Conservation (phyloP, 179 eudicot species). For the Sideroxylon spinosum region DNA sequence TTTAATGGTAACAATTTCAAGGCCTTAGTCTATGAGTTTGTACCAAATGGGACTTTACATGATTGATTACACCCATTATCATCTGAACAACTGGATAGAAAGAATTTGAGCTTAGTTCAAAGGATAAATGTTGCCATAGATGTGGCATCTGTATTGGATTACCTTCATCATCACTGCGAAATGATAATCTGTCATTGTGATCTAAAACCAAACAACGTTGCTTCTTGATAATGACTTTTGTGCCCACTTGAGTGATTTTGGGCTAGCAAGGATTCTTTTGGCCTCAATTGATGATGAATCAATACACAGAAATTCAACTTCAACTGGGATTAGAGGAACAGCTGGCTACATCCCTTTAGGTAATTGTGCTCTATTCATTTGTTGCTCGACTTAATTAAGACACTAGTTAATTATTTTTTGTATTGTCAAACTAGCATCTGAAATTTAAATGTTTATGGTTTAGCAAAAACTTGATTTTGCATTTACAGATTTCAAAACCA, state of each 20-base stretch:
- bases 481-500: too few species aligned
- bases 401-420: background rate
- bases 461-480: too few species aligned
- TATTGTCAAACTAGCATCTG: background rate
- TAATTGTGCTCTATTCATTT: slow-evolving; percentile 1
- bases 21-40: too few species aligned
- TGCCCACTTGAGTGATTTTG: too few species aligned
- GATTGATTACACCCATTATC: too few species aligned
- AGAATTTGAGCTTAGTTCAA: slow-evolving; percentile 12
- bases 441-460: too few species aligned
- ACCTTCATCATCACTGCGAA: slow-evolving; percentile 13
- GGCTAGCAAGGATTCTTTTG: background rate
- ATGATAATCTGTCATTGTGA: slow-evolving; percentile 16
- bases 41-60: too few species aligned
- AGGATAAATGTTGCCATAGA: slow-evolving; percentile 18
- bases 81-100: too few species aligned
- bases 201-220: too few species aligned
- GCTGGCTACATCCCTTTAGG: slow-evolving; percentile 27
- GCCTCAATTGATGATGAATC: background rate
- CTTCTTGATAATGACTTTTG: too few species aligned
- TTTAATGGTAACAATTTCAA: too few species aligned
- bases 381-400: background rate
- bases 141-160: too few species aligned
- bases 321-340: slow-evolving; percentile 21
- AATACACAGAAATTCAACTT: slow-evolving; percentile 10